Base-by-base conservation (phyloP, 306 rosid species). In the Lathyrus sativus region DNA sequence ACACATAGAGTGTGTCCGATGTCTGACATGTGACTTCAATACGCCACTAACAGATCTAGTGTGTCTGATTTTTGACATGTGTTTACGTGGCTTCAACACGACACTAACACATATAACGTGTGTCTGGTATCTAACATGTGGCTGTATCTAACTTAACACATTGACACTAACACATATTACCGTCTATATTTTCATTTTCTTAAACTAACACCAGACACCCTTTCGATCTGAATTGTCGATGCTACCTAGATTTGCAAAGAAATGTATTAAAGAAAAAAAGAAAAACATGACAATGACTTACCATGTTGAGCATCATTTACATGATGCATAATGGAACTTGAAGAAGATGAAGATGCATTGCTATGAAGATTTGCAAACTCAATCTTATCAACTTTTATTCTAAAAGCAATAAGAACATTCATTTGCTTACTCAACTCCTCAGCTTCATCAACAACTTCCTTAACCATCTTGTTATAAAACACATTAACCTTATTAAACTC, bases 371-470 rank as follows among this genome's bases (percentile, higher is more conserved):
- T 65, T 8, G 29, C 35, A 41, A 74, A 70, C 13, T 61, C 71
- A 28, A 60, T 73, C 61, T 81, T 78, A 67, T 91, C 90, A 0
- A 91, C 90, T 81, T 78, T 91, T 1, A 88, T 62, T 50, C 90
- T 65, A 7, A 86, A 76, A 76, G 92, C 92, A 80, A 88, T 81
- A 39, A 91, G 72, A 77, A 76, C 83, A 76, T 83, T 82, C 90
- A 91, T 91, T 80, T 91, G 95, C 67, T 68, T 79, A n/a, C 82
- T 80, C 68, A 91, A 74, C 73, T 86, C 90, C 53, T 86, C 86
- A 9, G 95, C 95, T 83, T 88, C 92, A 39, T 63, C 73, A 76
- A 71, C 69, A 56, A 81, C 71, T 63, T 81, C 75, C 64, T 55
- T 86, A 18, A 91, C 86, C 65, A 78, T 78, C 28, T 76, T 81